Evolutionary conservation across 345 rosid genomes (phyloP), one percentile per base, ranked within the genome.

Genomic region (Cardiospermum halicacabum): DNA sequence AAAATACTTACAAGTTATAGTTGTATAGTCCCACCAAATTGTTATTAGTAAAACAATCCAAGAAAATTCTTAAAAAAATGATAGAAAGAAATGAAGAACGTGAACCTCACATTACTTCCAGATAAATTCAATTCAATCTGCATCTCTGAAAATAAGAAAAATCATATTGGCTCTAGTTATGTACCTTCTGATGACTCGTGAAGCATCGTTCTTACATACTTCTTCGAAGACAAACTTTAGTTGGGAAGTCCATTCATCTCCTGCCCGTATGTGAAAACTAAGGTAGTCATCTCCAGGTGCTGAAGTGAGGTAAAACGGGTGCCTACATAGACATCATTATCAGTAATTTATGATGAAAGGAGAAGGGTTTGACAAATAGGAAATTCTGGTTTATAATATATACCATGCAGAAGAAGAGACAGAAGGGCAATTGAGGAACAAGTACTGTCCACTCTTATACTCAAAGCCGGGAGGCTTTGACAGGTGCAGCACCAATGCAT

Each of bases 401-500:
- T 60, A 75, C 91, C 96, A 91, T 69, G 88, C 89, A 32, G 88
- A 91, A 2, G 91, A 82, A 28, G 97, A 91, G 45, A 91, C 89
- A 1, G 89, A 88, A 22, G 80, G 37, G 69, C 97, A 88, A 37
- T 89, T 86, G 51, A 91, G 89, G 58, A 91, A 91, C 88, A 91
- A 88, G 88, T 83, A 91, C 45, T 91, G 97, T 60, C 97, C 97
- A 43, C 97, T 88, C 70, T 85, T 89, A 80, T 89, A 85, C 73
- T 74, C 86, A 78, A 91, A 89, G 1, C 96, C 96, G n/a, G 80
- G 82, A 18, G 97, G 97, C 74, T 83, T 86, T n/a, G 91, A 86
- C 96, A 89, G 82, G 82, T 82, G 85, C 76, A 91, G 73, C 24
- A 93, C 61, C 66, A 91, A 75, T 0, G 89, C 97, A 55, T 86